Conservation (phyloP, 208 protist genomes). For the Wallacemonas sp. region DNA sequence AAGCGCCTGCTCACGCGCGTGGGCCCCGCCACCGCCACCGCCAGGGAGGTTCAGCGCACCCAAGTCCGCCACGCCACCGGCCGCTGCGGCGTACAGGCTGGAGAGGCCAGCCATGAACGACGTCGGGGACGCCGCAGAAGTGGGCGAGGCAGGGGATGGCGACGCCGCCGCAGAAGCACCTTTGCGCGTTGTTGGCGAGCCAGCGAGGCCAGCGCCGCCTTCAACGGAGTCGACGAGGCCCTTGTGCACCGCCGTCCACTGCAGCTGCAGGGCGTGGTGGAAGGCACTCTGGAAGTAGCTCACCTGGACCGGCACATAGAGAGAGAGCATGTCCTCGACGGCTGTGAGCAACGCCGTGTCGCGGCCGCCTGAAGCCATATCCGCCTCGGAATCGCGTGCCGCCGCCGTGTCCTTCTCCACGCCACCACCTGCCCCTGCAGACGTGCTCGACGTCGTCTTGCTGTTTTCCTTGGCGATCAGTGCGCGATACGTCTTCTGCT, state of each 20-base stretch:
- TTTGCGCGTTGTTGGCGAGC: conserved; percentile 11
- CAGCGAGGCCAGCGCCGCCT: not conserved
- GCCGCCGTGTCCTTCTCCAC: conserved; percentile 2
- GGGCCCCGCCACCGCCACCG: conserved; percentile 6
- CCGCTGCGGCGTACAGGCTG: conserved; percentile 53
- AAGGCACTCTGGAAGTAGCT: conserved; percentile 78
- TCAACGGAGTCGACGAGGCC: not conserved
- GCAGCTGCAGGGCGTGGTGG: conserved; percentile 69
- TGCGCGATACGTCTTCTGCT: conserved; percentile 46
- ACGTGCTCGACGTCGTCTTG: not conserved
- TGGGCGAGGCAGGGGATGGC: not conserved
- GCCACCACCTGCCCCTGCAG: not conserved
- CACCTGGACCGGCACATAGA: conserved; percentile 81
- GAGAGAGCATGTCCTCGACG: conserved; percentile 73
- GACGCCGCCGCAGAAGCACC: too few species aligned
- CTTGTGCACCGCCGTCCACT: conserved; percentile 45
- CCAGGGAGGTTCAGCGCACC: conserved; percentile 21
- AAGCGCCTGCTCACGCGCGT: not conserved
- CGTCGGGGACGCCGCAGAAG: conserved; percentile 25
- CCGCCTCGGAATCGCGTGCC: not conserved
- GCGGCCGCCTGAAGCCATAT: not conserved
- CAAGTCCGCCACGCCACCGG: conserved; percentile 29
- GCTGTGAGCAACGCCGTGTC: conserved; percentile 57
- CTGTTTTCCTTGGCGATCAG: conserved; percentile 6
- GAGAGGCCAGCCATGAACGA: conserved; percentile 67